Evolutionary conservation across 352 stramenopile genomes (phyloP), one percentile per base, ranked within the genome.

Genomic region (Sclerospora graminicola): DNA sequence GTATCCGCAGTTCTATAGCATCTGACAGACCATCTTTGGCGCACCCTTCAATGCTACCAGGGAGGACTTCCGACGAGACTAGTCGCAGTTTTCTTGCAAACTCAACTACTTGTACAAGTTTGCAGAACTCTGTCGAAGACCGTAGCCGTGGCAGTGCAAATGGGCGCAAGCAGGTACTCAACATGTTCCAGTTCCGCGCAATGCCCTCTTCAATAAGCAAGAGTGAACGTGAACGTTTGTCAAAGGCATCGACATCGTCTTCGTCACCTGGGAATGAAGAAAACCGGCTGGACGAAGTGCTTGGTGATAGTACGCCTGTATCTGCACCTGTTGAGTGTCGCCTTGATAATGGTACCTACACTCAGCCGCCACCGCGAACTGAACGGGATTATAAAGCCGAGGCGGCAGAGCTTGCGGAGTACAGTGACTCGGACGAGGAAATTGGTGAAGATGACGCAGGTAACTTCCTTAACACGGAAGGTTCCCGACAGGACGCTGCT

Each of bases 121-220:
- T 57, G 8, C 51, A 60, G 24, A 52, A 66, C 28, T 70, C 57
- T 5, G 39, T 16, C 10, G 48, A 63, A 35, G 55, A 68, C 38
- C 60, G 54, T 14, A 57, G 55, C 18, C 59, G 55, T 23, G 34
- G 42, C 0, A 60, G 54, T 39, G 58, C 53, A 23, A 78, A 63
- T 18, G 64, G 62, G 19, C 69, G 58, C 42, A 73, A 63, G 41
- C 66, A 64, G 23, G 54, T 62, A 11, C 66, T 69, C n/a, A 67
- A 70, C 42, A 77, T 82, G 60, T 84, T 82, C 27, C 66, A 78
- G 41, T 80, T 85, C 31, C 68, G 70, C 1, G 63, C 64, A 35
- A 58, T 47, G 13, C 63, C 67, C 13, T 45, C 66, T 23, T 70
- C 56, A 16, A 55, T 60, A 49, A 53, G 46, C 26, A 70, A 63